Conservation (phyloP, 108 stramenopile species). For the Cyclotella baltica region DNA sequence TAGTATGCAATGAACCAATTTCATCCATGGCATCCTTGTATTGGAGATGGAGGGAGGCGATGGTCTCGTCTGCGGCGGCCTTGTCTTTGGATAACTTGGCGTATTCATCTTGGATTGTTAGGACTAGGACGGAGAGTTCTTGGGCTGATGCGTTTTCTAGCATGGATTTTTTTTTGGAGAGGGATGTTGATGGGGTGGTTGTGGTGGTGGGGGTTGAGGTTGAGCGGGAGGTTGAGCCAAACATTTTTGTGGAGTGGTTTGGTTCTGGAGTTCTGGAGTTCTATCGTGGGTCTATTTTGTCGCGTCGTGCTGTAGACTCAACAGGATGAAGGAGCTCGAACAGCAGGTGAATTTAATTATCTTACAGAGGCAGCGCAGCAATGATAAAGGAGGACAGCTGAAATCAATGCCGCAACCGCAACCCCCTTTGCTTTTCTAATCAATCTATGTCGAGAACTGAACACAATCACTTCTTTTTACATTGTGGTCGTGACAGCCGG, state of each 20-base stretch:
- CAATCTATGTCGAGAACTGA: no score
- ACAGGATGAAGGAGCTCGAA: no score
- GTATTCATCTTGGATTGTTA: constrained; percentile 56
- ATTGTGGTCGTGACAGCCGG: no score
- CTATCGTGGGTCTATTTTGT: not conserved
- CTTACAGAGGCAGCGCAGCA: no score
- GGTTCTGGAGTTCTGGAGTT: not conserved
- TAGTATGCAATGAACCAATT: constrained; percentile 33
- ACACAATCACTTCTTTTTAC: no score
- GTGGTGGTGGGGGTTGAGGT: not conserved
- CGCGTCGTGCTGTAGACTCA: no score
- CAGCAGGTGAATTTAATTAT: no score
- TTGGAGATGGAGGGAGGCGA: constrained; percentile 37
- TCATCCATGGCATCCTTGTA: constrained; percentile 55
- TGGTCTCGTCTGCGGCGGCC: constrained; percentile 41
- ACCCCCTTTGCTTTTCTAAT: no score
- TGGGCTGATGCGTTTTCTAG: constrained; percentile 52
- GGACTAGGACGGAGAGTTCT: constrained; percentile 56
- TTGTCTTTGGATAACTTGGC: constrained; percentile 53
- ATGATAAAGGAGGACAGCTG: no score
- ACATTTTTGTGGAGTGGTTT: not conserved
- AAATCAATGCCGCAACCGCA: no score
- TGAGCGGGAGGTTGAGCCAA: constrained; percentile 25
- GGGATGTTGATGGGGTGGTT: no score
- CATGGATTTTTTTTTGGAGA: constrained; percentile 39